A percentile compares a stretch with the other conserved stretches of the same genome.
phyloP scores from a whole-genome alignment of 2,329 filamentous ascomycete species.

The Alternaria sp. region DNA sequence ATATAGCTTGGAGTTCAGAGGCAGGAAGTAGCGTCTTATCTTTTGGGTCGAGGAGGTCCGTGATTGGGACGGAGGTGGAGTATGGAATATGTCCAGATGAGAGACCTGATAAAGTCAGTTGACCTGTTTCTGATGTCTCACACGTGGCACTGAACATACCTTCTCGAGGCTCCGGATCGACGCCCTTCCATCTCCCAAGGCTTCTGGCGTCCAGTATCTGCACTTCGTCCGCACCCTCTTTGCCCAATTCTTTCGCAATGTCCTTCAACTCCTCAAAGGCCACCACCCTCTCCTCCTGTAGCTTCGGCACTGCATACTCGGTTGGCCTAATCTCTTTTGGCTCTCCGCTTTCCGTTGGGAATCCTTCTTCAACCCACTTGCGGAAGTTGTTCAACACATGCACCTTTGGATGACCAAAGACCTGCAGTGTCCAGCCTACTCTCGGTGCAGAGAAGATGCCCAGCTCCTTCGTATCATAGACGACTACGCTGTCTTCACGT shows the following conservation, averaged over 20 bases:
- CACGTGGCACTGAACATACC: conserved; percentile 55
- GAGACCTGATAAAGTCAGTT: conserved; percentile 56
- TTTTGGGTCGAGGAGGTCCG: conserved; percentile 78
- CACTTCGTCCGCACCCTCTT: conserved; percentile 81
- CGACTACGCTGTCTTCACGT: conserved; percentile 86
- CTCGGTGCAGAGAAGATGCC: conserved; percentile 94
- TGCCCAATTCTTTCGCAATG: conserved; percentile 77
- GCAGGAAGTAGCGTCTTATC: conserved; percentile 81
- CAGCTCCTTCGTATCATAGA: conserved; percentile 90
- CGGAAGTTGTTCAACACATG: conserved; percentile 96
- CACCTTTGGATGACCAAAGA: conserved; percentile 88
- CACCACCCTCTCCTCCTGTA: conserved; percentile 70
- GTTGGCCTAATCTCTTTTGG: conserved; percentile 59
- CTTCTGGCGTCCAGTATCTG: conserved; percentile 91
- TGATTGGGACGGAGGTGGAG: conserved; percentile 82
- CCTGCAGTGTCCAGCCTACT: conserved; percentile 89
- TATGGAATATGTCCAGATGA: conserved; percentile 92
- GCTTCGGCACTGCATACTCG: conserved; percentile 55
- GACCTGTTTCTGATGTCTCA: neutral
- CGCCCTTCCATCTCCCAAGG: conserved; percentile 79
- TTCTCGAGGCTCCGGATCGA: conserved; percentile 83
- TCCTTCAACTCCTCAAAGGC: conserved; percentile 84
- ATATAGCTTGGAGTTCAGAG: conserved; percentile 76
- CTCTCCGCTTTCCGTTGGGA: conserved; percentile 81
- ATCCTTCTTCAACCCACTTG: conserved; percentile 85